These are phyloP conservation scores for Pestalotiopsis sp. DNA, from an alignment of 2,329 filamentous ascomycete genomes.

Conservation along the genomic window DNA sequence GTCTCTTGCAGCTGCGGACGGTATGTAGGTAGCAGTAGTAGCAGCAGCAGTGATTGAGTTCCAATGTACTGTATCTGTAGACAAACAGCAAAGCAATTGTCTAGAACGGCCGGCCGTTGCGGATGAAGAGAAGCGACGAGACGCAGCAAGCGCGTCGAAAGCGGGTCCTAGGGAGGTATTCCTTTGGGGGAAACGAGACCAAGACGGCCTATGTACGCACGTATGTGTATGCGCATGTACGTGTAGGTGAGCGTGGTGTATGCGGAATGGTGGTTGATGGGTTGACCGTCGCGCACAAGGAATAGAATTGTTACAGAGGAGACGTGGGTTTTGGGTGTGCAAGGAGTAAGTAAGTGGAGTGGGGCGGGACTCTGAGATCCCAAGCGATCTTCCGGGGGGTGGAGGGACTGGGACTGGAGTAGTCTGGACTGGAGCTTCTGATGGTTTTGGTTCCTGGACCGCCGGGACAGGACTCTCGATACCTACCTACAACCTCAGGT, in stretches of 20 bases:
- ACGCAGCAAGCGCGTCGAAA: slow-evolving; percentile 6
- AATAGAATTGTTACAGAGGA: not conserved
- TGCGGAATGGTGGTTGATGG: not conserved
- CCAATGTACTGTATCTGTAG: not conserved
- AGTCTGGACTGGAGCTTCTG: not conserved
- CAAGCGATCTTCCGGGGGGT: not conserved
- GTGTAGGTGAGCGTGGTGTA: not conserved
- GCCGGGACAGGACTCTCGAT: not conserved
- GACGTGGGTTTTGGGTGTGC: slow-evolving; percentile 13
- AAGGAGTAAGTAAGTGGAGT: slow-evolving; percentile 1
- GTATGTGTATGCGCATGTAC: not conserved
- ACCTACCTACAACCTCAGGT: not conserved
- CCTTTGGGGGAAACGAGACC: not conserved
- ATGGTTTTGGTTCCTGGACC: slow-evolving; percentile 3
- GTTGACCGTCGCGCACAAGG: slow-evolving; percentile 8
- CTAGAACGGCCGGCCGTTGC: slow-evolving; percentile 14
- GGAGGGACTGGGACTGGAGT: not conserved
- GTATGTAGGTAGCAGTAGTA: not conserved
- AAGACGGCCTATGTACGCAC: slow-evolving; percentile 1
- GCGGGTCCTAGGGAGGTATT: slow-evolving; percentile 8
- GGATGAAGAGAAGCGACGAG: not conserved
- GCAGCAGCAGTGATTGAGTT: not conserved
- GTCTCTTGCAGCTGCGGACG: slow-evolving; percentile 6
- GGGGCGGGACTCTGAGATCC: not conserved
- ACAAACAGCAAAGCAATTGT: slow-evolving; percentile 11